These are phyloP conservation scores for Cucumis cinereus DNA, from an alignment of 306 rosid species.

Conservation along the genomic window DNA sequence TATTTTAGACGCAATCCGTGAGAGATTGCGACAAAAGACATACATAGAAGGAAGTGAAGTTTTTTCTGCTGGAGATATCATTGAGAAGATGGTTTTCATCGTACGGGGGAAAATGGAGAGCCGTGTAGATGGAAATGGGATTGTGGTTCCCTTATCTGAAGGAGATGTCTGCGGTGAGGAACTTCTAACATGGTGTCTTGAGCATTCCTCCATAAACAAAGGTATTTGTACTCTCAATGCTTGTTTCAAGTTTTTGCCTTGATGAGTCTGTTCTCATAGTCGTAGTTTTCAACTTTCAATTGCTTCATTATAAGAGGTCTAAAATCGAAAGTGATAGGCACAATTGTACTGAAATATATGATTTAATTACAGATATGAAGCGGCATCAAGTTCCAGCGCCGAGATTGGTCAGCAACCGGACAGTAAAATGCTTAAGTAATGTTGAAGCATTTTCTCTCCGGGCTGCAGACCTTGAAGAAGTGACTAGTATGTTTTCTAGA, in stretches of 20 bases:
- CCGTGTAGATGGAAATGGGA: constrained; percentile 54
- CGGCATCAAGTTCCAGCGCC: constrained; percentile 50
- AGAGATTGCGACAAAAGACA: constrained; percentile 59
- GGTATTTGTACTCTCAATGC: constrained; percentile 27
- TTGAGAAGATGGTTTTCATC: constrained; percentile 81
- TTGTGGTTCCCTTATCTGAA: constrained; percentile 36
- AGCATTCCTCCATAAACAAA: constrained; percentile 54
- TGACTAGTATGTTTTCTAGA: constrained; percentile 63
- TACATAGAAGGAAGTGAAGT: constrained; percentile 69
- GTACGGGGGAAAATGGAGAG: constrained; percentile 77
- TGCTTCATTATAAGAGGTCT: not conserved
- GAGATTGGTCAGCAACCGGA: constrained; percentile 53
- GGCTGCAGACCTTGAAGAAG: constrained; percentile 72
- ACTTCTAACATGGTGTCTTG: constrained; percentile 79
- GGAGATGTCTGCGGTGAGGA: constrained; percentile 90
- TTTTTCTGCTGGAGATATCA: constrained; percentile 37
- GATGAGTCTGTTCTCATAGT: not conserved
- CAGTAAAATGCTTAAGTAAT: constrained; percentile 52
- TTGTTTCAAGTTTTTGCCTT: not conserved
- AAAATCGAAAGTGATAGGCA: not conserved
- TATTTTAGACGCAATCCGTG: constrained; percentile 64
- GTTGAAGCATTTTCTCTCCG: constrained; percentile 79
- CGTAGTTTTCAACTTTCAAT: not conserved
- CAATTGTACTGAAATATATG: not conserved
- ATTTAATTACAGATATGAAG: constrained; percentile 32